phyloP scores from a whole-genome alignment of 768 basidiomycete species.

The Ramaria rubella region DNA sequence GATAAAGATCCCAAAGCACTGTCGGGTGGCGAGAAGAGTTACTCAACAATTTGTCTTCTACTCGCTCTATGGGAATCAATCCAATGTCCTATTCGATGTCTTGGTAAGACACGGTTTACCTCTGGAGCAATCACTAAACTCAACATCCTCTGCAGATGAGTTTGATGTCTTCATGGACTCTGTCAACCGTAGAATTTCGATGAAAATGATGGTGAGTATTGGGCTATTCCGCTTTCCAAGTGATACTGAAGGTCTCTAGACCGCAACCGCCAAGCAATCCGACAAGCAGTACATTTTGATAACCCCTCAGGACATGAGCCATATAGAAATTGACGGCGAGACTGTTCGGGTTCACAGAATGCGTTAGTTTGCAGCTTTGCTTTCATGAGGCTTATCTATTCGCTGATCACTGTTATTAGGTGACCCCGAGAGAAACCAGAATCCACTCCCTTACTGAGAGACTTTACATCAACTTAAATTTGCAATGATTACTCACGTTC shows the following conservation, averaged over 20 bases:
- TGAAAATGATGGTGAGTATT: constrained; percentile 82
- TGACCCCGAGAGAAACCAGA: constrained; percentile 10
- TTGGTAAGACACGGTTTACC: constrained; percentile 54
- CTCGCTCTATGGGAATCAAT: constrained; percentile 96
- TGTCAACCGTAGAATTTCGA: constrained; percentile 83
- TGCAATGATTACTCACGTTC: neutral
- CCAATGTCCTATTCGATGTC: constrained; percentile 87
- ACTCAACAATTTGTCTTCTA: constrained; percentile 89
- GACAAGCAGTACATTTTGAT: constrained; percentile 94
- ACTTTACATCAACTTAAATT: neutral
- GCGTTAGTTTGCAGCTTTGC: constrained; percentile 19
- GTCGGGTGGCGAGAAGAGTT: constrained; percentile 94
- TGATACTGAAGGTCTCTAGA: constrained; percentile 34
- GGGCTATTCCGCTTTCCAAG: constrained; percentile 3
- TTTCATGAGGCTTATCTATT: neutral
- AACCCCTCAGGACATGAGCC: constrained; percentile 91
- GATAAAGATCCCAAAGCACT: constrained; percentile 84
- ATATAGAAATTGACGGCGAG: constrained; percentile 49
- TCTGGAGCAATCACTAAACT: neutral
- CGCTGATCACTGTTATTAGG: neutral
- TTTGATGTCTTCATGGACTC: constrained; percentile 99
- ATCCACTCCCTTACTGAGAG: neutral
- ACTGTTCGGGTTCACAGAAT: constrained; percentile 73
- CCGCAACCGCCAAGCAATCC: constrained; percentile 81
- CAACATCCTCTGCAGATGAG: constrained; percentile 52